Evolutionary conservation across 352 stramenopile species (phyloP).

Genomic region (Phytophthora citricola): DNA sequence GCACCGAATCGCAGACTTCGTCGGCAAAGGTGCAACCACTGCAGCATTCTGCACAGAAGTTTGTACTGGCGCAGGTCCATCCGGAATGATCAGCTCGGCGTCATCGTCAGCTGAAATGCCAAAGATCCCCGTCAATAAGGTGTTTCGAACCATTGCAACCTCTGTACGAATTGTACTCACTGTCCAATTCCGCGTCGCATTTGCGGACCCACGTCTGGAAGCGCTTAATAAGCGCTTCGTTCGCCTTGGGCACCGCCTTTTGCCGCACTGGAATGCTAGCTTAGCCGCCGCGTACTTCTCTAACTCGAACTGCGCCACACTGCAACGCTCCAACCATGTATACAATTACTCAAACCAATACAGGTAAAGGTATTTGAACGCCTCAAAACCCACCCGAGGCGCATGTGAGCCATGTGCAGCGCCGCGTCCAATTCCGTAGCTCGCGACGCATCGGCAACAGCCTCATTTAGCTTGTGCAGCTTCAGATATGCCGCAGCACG

Average conservation of each 20-base stretch:
- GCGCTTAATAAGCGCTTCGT: slow-evolving; percentile 51
- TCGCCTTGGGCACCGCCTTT: slow-evolving; percentile 32
- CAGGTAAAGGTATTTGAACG: not conserved
- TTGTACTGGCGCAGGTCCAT: slow-evolving; percentile 23
- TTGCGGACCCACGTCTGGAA: slow-evolving; percentile 91
- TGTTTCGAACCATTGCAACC: not conserved
- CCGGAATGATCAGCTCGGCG: slow-evolving; percentile 33
- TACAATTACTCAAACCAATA: not conserved
- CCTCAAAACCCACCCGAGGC: slow-evolving; percentile 62
- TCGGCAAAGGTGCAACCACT: slow-evolving; percentile 19
- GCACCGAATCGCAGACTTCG: slow-evolving; percentile 42
- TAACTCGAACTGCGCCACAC: slow-evolving; percentile 83
- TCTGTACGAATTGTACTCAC: slow-evolving; percentile 33
- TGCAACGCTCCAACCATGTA: slow-evolving; percentile 22
- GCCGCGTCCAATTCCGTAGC: slow-evolving; percentile 59
- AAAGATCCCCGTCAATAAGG: not conserved
- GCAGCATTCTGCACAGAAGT: slow-evolving; percentile 18
- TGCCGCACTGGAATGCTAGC: slow-evolving; percentile 63
- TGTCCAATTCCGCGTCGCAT: slow-evolving; percentile 83
- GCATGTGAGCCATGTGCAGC: slow-evolving; percentile 69
- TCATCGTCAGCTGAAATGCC: slow-evolving; percentile 28
- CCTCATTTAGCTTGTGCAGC: slow-evolving; percentile 64
- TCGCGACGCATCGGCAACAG: slow-evolving; percentile 53
- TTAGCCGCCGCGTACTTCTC: slow-evolving; percentile 76
- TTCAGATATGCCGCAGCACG: slow-evolving; percentile 75